Percentiles rank a stretch among this genome's conserved stretches.
phyloP scores from a whole-genome alignment of 768 basidiomycete species.

The Albatrellus ellisii region DNA sequence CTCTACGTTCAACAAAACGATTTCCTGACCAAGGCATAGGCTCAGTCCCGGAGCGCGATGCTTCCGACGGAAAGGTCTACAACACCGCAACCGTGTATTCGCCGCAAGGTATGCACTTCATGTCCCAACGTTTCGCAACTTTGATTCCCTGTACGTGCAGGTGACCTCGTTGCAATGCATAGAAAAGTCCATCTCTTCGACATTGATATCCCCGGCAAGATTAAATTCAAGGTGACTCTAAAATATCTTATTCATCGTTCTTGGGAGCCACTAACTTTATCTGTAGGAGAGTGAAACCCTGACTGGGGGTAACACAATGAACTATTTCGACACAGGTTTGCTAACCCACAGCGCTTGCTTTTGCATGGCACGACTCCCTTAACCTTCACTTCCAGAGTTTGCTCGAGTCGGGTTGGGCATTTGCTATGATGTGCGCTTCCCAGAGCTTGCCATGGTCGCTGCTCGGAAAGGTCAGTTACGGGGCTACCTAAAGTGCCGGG shows the following conservation, averaged over 20 bases:
- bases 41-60: slow-evolving; percentile 82
- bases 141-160: slow-evolving; percentile 24
- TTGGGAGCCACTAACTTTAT: neutral
- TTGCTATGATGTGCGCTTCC: slow-evolving; percentile 93
- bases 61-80: slow-evolving; percentile 53
- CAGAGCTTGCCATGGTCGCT: slow-evolving; percentile 84
- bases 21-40: too few species aligned
- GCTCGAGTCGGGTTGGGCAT: slow-evolving; percentile 95
- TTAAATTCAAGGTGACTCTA: slow-evolving; percentile 62
- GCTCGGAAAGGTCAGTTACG: slow-evolving; percentile 87
- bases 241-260: neutral
- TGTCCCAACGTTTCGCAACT: neutral
- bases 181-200: slow-evolving; percentile 97
- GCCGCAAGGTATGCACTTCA: slow-evolving; percentile 40
- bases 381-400: slow-evolving; percentile 48
- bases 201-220: slow-evolving; percentile 90
- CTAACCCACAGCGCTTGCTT: neutral
- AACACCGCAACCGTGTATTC: slow-evolving; percentile 92
- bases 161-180: slow-evolving; percentile 76
- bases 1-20: neutral
- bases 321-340: slow-evolving; percentile 75
- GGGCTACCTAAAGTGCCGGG: too few species aligned
- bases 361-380: neutral
- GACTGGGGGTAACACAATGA: slow-evolving; percentile 59
- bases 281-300: slow-evolving; percentile 81